These are phyloP conservation scores for Achaetomiella virescens DNA, from an alignment of 495 filamentous ascomycete genomes.

Conservation along the genomic window DNA sequence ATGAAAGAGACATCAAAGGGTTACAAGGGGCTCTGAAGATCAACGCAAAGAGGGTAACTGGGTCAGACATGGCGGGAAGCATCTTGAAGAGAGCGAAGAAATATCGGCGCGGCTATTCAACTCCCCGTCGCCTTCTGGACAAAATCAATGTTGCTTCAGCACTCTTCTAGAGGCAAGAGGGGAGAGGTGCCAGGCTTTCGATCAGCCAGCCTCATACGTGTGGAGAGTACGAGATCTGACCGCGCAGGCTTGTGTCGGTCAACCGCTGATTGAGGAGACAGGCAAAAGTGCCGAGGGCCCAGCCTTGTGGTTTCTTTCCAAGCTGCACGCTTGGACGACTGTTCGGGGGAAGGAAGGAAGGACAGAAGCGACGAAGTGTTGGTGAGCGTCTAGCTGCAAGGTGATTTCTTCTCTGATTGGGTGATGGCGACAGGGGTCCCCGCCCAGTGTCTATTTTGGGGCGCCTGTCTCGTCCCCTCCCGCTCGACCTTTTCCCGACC, in stretches of 20 bases:
- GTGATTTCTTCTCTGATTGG: slow-evolving; percentile 28
- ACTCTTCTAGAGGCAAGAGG: too few relatives aligned
- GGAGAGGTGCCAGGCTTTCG: too few relatives aligned
- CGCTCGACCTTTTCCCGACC: slow-evolving; percentile 7
- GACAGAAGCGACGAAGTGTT: background rate
- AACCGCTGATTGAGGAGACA: background rate
- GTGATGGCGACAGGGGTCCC: background rate
- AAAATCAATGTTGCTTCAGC: too few relatives aligned
- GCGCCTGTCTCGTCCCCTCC: slow-evolving; percentile 18
- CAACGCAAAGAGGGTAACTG: background rate
- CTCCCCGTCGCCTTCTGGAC: too few relatives aligned
- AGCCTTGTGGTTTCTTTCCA: background rate
- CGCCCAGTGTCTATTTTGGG: slow-evolving; percentile 22
- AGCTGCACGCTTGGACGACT: background rate
- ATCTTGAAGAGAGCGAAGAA: background rate
- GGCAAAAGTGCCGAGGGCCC: background rate
- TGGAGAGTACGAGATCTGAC: background rate
- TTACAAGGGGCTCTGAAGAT: too few relatives aligned
- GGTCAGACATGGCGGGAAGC: background rate
- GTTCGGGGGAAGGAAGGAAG: background rate
- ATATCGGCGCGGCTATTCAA: too few relatives aligned
- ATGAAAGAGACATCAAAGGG: too few relatives aligned
- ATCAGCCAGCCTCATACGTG: too few relatives aligned
- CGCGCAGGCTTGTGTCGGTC: background rate
- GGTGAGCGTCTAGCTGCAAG: slow-evolving; percentile 29